These are phyloP conservation scores for Mycena galericulata DNA, from an alignment of 768 basidiomycete genomes.

Conservation along the genomic window DNA sequence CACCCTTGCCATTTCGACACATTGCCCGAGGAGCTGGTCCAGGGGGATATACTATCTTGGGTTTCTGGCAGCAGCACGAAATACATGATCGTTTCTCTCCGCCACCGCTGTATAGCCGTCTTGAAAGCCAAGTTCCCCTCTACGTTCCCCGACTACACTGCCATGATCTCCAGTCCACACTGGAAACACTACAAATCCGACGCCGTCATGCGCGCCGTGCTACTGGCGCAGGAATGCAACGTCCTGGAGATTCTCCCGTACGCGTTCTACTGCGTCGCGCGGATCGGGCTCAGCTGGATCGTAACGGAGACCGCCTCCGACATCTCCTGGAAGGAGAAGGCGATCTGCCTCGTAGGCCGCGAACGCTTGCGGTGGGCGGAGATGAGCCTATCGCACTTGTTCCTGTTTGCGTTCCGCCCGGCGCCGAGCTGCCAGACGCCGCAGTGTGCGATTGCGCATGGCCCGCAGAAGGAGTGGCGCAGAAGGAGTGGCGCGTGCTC, in stretches of 20 bases:
- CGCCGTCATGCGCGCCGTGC: constrained; percentile 57
- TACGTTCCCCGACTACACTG: constrained; percentile 52
- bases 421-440: constrained; percentile 45
- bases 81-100: constrained; percentile 66
- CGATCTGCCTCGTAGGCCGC: constrained; percentile 53
- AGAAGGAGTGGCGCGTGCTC: constrained; percentile 59
- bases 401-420: constrained; percentile 54
- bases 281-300: constrained; percentile 52
- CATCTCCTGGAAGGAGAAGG: constrained; percentile 55
- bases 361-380: constrained; percentile 56
- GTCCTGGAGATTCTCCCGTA: constrained; percentile 59
- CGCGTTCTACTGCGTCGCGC: constrained; percentile 62
- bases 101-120: constrained; percentile 63
- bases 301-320: constrained; percentile 50
- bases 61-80: constrained; percentile 71
- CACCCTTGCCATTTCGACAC: constrained; percentile 58
- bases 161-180: constrained; percentile 36
- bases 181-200: constrained; percentile 50
- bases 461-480: too few species aligned
- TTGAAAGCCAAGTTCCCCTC: constrained; percentile 56
- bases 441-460: constrained; percentile 49
- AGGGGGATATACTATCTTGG: constrained; percentile 58
- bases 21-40: constrained; percentile 54
- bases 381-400: constrained; percentile 55
- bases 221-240: constrained; percentile 55